Base-by-base conservation (phyloP, 495 filamentous ascomycete genomes). In the Lasiosphaeria hispida region DNA sequence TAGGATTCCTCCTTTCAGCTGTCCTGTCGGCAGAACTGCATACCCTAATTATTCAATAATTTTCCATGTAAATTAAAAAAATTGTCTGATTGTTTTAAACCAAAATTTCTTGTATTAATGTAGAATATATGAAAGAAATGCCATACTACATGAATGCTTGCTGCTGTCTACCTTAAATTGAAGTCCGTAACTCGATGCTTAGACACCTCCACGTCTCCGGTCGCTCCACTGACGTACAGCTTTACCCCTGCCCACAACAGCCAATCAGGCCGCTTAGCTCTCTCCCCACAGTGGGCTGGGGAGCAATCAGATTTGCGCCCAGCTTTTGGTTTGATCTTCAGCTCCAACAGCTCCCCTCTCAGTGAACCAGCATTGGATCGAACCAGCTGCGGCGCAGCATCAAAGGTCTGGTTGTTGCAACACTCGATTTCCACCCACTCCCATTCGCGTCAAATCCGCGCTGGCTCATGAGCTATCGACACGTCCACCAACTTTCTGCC, bases 251-350 rank as follows among this genome's bases (percentile, higher is more conserved):
- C 18, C 13, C 8, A 36, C 23, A n/a, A n/a, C 11, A 36, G 15
- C 49, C 49, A 52, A 52, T 52, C 5, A 23, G 4, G 10, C 7
- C 8, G n/a, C 13, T 8, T 11, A 17, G 1, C 13, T 7, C 18
- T 7, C 36, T 40, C 49, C 30, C 49, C 49, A 52, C 49, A 39
- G 4, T 11, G n/a, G n/a, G 5, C 23, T 40, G 17, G 13, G 18
- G 35, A 34, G 49, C 35, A 40, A 38, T 19, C 36, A 18, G 17
- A 15, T 52, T 52, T 36, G 47, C 23, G 47, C 23, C 23, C 47
- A 13, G 47, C 8, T 35, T 33, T 49, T 19, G 30, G 49, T 52
- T 52, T 52, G 49, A 52, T 52, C 49, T 52, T 34, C 48, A 52
- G n/a, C 49, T 40, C 36, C 7, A 52, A 40, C n/a, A 38, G 34